Base-by-base conservation (phyloP, 108 stramenopile genomes). In the Nitzschia sp. region DNA sequence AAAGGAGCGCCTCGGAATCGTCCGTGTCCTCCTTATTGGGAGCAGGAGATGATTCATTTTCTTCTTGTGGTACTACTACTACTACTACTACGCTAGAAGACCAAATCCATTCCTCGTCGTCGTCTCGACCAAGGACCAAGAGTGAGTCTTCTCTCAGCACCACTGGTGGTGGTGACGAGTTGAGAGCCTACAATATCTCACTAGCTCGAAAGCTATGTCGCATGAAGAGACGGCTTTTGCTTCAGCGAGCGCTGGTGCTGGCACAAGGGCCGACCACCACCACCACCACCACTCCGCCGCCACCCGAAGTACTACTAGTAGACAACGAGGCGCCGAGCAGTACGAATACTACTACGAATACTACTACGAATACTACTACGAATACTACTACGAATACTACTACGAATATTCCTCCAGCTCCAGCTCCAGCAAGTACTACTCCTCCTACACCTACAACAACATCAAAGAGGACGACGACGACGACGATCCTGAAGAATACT, bases 191-290 rank as follows among this genome's bases (percentile, higher is more conserved):
- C n/a, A 19, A 23, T 19, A 52, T 52, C 6, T 19, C 50, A 5
- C 23, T 52, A 17, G 50, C 50, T 23, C n/a, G 50, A 8, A 52
- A 52, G 23, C 23, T 52, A 6, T 17, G 50, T 6, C 50, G 50
- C n/a, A 52, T 52, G 50, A 52, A 52, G 23, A 6, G 50, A 52
- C 50, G 50, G 13, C 50, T 52, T 8, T 19, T 52, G 50, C n/a
- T 52, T 4, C 13, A 52, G n/a, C 8, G n/a, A 8, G 50, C 50
- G 13, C n/a, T 52, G 23, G 50, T 23, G n/a, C 21, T 52, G 13
- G 50, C 50, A 23, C 50, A 52, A 52, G 50, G 50, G n/a, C 50
- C 50, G 5, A 52, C 50, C 4, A 52, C 50, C 13, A 8, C 50
- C n/a, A 19, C 50, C 6, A 19, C 6, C 23, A 8, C 50, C 50